Evolutionary conservation across 805 yeast genomes (phyloP).

Genomic region (Candida odintsovae): DNA sequence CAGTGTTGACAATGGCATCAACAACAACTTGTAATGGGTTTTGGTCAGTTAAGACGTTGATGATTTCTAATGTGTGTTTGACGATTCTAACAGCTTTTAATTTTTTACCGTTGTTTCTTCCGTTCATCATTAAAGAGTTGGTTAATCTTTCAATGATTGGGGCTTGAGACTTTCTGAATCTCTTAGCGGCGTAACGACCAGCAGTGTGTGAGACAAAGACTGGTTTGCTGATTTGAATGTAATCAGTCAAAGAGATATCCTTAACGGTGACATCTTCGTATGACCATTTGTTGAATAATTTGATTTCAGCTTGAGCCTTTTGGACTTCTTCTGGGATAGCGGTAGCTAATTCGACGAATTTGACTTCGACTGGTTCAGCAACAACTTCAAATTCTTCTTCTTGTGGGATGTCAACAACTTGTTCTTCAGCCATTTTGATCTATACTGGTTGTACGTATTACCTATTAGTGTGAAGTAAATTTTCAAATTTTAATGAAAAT

Average conservation of each 20-base stretch:
- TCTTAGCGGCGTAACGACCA: slow-evolving; percentile 98
- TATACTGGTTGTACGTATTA: slow-evolving; percentile 4
- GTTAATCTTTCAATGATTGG: slow-evolving; percentile 99
- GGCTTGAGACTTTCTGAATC: slow-evolving; percentile 99
- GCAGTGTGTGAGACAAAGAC: slow-evolving; percentile 98
- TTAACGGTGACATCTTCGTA: slow-evolving; percentile 95
- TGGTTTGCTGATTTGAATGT: slow-evolving; percentile 96
- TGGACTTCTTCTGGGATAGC: slow-evolving; percentile 95
- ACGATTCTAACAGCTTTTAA: slow-evolving; percentile 99
- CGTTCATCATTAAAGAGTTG: slow-evolving; percentile 99
- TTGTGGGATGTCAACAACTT: slow-evolving; percentile 39
- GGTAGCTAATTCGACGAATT: slow-evolving; percentile 84
- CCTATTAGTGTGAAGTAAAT: neutral
- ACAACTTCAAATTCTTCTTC: slow-evolving; percentile 58
- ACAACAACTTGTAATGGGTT: slow-evolving; percentile 99
- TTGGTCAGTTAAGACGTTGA: slow-evolving; percentile 94
- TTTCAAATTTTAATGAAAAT: neutral
- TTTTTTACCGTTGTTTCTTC: slow-evolving; percentile 99
- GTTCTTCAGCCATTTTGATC: slow-evolving; percentile 75
- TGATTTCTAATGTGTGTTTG: slow-evolving; percentile 98
- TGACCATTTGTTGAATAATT: slow-evolving; percentile 99
- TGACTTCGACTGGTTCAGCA: slow-evolving; percentile 77
- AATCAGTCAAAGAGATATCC: slow-evolving; percentile 97
- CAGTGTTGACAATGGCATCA: slow-evolving; percentile 99
- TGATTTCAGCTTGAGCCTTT: slow-evolving; percentile 92